These are phyloP conservation scores for Aspergillus carlsbadensis DNA, from an alignment of 495 filamentous ascomycete species.

Conservation along the genomic window DNA sequence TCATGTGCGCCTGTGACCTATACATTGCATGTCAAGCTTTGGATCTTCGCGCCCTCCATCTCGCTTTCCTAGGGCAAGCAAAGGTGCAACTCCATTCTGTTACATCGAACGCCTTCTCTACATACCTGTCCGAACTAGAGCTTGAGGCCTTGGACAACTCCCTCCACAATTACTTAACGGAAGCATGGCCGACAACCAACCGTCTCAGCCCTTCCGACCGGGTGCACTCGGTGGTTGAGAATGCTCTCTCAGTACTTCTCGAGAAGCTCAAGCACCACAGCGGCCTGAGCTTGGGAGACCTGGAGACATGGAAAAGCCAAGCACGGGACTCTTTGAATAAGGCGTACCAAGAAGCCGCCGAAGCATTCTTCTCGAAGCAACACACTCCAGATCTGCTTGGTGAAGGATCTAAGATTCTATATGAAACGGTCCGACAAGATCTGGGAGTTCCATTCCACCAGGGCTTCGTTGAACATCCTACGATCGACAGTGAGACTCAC, in stretches of 20 bases:
- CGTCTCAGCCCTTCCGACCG: conserved; percentile 49
- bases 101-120: conserved; percentile 4
- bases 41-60: conserved; percentile 40
- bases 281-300: conserved; percentile 5
- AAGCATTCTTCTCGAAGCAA: conserved; percentile 15
- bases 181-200: conserved; percentile 21
- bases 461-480: conserved; percentile 30
- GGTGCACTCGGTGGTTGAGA: conserved; percentile 13
- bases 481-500: conserved; percentile 8
- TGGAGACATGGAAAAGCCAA: conserved; percentile 17
- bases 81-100: background rate
- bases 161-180: background rate
- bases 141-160: background rate
- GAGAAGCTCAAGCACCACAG: conserved; percentile 1
- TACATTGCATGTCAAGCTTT: conserved; percentile 50
- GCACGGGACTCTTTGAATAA: conserved; percentile 9
- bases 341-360: conserved; percentile 13
- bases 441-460: conserved; percentile 28
- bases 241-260: conserved; percentile 13
- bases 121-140: conserved; percentile 1
- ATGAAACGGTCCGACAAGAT: conserved; percentile 21
- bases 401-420: conserved; percentile 19
- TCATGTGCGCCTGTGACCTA: conserved; percentile 53
- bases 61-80: conserved; percentile 19
- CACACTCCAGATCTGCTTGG: conserved; percentile 24